Conservation (phyloP, 805 yeast species). For the Kurtzmaniella cleridarum region DNA sequence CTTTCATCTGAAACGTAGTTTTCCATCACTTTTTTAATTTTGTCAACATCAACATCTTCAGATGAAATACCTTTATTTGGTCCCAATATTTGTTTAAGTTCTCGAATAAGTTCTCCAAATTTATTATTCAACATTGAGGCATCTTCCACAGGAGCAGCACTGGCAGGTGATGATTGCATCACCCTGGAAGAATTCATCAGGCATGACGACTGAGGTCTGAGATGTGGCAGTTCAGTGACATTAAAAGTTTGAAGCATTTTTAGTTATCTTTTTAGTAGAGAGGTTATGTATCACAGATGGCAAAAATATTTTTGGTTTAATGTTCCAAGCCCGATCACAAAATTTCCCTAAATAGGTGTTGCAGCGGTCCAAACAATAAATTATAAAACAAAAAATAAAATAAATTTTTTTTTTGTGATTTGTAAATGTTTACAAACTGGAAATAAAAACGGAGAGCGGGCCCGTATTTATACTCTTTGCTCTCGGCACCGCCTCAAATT, state of each 20-base stretch:
- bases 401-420: no score
- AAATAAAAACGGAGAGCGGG: neutral
- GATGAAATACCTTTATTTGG: constrained; percentile 30
- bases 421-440: no score
- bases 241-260: neutral
- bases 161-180: neutral
- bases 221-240: constrained; percentile 1
- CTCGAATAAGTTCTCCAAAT: constrained; percentile 21
- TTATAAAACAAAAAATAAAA: no score
- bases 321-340: no score
- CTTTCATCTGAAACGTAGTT: constrained; percentile 40
- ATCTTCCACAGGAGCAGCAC: neutral
- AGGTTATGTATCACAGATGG: no score
- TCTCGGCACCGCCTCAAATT: no score
- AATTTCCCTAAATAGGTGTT: no score
- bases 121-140: constrained; percentile 7
- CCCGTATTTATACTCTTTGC: no score
- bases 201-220: constrained; percentile 2
- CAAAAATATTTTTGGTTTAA: no score
- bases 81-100: constrained; percentile 22
- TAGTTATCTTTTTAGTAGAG: no score
- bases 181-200: neutral
- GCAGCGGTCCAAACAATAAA: no score
- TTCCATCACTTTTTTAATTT: constrained; percentile 42
- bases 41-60: constrained; percentile 48